These are phyloP conservation scores for Scleroderma bovista DNA, from an alignment of 768 basidiomycete genomes.

Conservation along the genomic window DNA sequence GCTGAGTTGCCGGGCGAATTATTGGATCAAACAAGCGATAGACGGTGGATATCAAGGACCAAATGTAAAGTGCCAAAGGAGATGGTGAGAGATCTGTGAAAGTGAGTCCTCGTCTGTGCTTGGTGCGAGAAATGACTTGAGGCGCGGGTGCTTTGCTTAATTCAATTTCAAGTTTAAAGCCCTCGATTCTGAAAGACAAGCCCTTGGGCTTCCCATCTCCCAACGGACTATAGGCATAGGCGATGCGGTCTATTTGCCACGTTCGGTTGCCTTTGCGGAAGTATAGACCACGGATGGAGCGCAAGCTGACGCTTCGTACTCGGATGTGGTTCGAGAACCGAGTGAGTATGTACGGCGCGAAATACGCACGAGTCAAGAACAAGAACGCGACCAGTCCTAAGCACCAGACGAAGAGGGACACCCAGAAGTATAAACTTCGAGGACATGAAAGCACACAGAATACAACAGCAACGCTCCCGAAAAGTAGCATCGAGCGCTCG, in stretches of 20 bases:
- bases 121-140: slow-evolving; percentile 14
- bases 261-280: slow-evolving; percentile 49
- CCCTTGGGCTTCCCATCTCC: slow-evolving; percentile 44
- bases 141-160: slow-evolving; percentile 10
- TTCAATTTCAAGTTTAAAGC: slow-evolving; percentile 48
- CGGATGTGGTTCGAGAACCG: slow-evolving; percentile 56
- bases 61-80: slow-evolving; percentile 29
- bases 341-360: slow-evolving; percentile 59
- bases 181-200: slow-evolving; percentile 59
- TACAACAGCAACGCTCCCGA: slow-evolving; percentile 10
- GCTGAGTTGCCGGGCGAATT: slow-evolving; percentile 56
- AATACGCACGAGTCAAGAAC: slow-evolving; percentile 57
- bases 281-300: slow-evolving; percentile 74
- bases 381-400: slow-evolving; percentile 48
- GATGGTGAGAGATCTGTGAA: slow-evolving; percentile 33
- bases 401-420: slow-evolving; percentile 43
- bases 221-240: slow-evolving; percentile 48
- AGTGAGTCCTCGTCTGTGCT: slow-evolving; percentile 40
- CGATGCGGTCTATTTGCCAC: slow-evolving; percentile 65
- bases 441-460: slow-evolving; percentile 18
- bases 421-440: slow-evolving; percentile 28
- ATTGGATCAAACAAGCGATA: slow-evolving; percentile 51
- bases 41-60: slow-evolving; percentile 29
- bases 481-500: neutral
- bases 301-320: slow-evolving; percentile 66